A percentile compares a stretch with the other conserved stretches of the same genome.
Conservation (phyloP, 495 filamentous ascomycete species). For the Stereocaulon alpinum region DNA sequence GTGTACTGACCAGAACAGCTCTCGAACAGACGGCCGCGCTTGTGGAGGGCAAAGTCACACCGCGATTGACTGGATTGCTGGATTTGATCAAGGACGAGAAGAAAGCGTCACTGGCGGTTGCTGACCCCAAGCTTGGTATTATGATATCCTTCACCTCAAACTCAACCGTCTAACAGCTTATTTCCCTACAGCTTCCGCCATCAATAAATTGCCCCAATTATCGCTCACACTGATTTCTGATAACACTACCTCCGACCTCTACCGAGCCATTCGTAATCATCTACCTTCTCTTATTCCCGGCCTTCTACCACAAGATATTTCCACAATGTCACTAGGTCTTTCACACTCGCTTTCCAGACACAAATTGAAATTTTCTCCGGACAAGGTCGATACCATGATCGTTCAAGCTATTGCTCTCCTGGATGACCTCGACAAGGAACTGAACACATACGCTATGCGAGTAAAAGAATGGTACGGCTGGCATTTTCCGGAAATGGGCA, state of each 20-base stretch:
- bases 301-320: constrained; percentile 71
- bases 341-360: constrained; percentile 97
- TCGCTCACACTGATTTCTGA: constrained; percentile 80
- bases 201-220: constrained; percentile 83
- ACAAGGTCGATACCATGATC: constrained; percentile 99
- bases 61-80: constrained; percentile 70
- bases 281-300: constrained; percentile 85
- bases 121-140: constrained; percentile 83
- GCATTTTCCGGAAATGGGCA: constrained; percentile 97
- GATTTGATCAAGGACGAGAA: constrained; percentile 94
- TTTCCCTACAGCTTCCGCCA: constrained; percentile 54
- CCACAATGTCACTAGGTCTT: constrained; percentile 88
- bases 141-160: constrained; percentile 7
- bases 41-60: constrained; percentile 92
- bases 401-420: constrained; percentile 90
- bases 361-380: constrained; percentile 96
- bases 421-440: constrained; percentile 95
- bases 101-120: constrained; percentile 89
- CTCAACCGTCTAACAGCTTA: neutral
- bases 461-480: constrained; percentile 99
- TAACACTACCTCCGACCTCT: constrained; percentile 74
- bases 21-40: constrained; percentile 80
- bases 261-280: constrained; percentile 85
- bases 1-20: constrained; percentile 34
- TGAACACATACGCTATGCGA: constrained; percentile 97